Base-by-base conservation (phyloP, 2,329 filamentous ascomycete species). In the Pseudogymnoascus sp. region DNA sequence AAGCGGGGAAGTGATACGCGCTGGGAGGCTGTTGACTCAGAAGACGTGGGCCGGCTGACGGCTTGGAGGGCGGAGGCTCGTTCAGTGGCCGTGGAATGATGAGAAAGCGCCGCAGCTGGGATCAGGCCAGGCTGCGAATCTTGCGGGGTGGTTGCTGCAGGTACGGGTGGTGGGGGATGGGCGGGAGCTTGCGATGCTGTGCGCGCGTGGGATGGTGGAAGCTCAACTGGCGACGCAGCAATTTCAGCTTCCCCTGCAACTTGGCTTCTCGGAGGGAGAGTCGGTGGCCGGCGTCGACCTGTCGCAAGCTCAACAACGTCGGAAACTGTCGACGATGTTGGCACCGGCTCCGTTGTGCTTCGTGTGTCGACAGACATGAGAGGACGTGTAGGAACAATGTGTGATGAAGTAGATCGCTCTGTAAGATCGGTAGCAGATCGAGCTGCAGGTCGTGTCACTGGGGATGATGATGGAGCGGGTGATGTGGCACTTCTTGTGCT, bases 371-470 rank as follows among this genome's bases (percentile, higher is more conserved):
- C 28, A n/a, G 68, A 51, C 36, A 67, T 63, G 23, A 62, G 43
- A 19, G 72, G 68, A n/a, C 71, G 70, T 13, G 61, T 61, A 62
- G 62, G 39, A 61, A 65, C 31, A 8, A 66, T 45, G 36, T 68
- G 65, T 23, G 67, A 63, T 62, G 71, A 69, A 23, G 67, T 67
- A 64, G 80, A 74, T 45, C 79, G 78, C 4, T 79, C 67, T 2
- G 77, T 75, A 7, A 92, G 76, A 71, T 92, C 89, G 1, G 85
- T 89, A 57, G 87, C 83, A 16, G 89, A 90, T 21, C 83, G 82
- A 21, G 83, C 79, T 11, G 84, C 81, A 45, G 82, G 80, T 62
- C 80, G 77, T 25, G 77, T 71, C 11, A 82, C 64, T 8, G 65
- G 77, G 28, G 78, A 71, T 43, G 79, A 73, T 1, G 77, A 74